Evolutionary conservation across 305 asterid species (phyloP).

Genomic region (Andrographis paniculata): DNA sequence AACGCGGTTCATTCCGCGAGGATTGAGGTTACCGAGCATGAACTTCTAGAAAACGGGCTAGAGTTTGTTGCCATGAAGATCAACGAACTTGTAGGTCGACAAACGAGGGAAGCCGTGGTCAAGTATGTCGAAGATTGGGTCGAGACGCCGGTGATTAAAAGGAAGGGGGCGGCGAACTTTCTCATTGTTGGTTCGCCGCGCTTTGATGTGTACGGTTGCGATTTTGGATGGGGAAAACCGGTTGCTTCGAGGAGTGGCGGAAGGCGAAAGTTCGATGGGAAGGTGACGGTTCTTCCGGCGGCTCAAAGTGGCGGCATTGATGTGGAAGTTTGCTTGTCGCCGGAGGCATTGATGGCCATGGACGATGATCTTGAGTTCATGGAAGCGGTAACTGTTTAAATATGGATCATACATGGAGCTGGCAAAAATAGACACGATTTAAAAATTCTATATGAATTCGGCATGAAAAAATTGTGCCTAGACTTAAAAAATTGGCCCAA

Average conservation of each 20-base stretch:
- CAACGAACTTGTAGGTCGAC: conserved; percentile 18
- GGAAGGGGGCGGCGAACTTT: neutral
- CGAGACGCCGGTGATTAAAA: conserved; percentile 13
- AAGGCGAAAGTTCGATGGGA: conserved; percentile 30
- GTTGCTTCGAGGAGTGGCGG: conserved; percentile 36
- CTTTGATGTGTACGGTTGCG: conserved; percentile 33
- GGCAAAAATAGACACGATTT: no score
- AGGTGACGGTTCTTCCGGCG: conserved; percentile 26
- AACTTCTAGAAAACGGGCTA: conserved; percentile 24
- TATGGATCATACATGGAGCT: no score
- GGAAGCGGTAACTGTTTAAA: no score
- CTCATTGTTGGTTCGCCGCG: conserved; percentile 33
- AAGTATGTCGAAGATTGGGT: conserved; percentile 26
- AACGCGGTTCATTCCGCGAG: conserved; percentile 10
- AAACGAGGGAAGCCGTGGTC: conserved; percentile 14
- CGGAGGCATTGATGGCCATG: neutral
- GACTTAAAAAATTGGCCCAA: no score
- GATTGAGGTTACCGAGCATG: neutral
- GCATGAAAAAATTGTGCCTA: no score
- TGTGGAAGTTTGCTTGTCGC: conserved; percentile 22
- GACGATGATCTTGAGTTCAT: neutral
- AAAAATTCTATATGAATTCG: no score
- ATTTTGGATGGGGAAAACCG: conserved; percentile 63
- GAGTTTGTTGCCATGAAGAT: conserved; percentile 31
- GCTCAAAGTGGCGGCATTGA: conserved; percentile 34